These are phyloP conservation scores for Alternaria triticimaculans DNA, from an alignment of 2,329 filamentous ascomycete species.

Conservation along the genomic window DNA sequence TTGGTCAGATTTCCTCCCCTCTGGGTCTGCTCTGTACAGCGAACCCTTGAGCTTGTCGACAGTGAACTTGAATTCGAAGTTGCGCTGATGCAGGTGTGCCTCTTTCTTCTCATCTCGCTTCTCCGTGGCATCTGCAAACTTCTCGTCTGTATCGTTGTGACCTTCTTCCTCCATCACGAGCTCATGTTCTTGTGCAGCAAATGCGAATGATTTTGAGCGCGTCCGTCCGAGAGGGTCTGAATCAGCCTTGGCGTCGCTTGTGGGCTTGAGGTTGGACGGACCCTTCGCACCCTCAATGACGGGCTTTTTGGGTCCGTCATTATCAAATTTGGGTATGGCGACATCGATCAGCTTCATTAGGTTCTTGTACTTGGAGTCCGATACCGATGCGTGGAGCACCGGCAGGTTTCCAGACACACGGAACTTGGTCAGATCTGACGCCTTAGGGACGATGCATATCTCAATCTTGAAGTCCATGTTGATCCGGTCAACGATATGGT, in stretches of 20 bases:
- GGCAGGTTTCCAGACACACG: conserved; percentile 91
- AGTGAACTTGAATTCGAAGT: conserved; percentile 95
- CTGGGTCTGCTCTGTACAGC: conserved; percentile 83
- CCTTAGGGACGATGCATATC: conserved; percentile 94
- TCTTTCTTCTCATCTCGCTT: conserved; percentile 56
- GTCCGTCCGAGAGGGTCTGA: conserved; percentile 56
- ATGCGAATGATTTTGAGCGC: conserved; percentile 75
- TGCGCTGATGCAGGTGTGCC: conserved; percentile 79
- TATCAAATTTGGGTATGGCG: conserved; percentile 83
- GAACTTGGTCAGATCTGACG: conserved; percentile 89
- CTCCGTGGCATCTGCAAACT: conserved; percentile 71
- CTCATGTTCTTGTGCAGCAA: conserved; percentile 73
- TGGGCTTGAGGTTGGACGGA: conserved; percentile 48
- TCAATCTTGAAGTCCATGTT: conserved; percentile 98
- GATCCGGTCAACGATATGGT: conserved; percentile 95
- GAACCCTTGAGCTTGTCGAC: conserved; percentile 95
- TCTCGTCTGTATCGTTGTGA: conserved; percentile 68
- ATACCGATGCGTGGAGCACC: conserved; percentile 87
- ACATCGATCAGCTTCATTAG: conserved; percentile 96
- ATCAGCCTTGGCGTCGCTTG: conserved; percentile 32
- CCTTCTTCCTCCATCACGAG: conserved; percentile 78
- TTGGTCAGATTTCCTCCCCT: conserved; percentile 76
- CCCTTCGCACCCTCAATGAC: conserved; percentile 43
- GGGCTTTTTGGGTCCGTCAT: conserved; percentile 51
- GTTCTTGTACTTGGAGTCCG: conserved; percentile 95